Percentiles rank a stretch among this genome's conserved stretches.
Conservation (phyloP, 306 rosid genomes). For the Acacia confusa region DNA sequence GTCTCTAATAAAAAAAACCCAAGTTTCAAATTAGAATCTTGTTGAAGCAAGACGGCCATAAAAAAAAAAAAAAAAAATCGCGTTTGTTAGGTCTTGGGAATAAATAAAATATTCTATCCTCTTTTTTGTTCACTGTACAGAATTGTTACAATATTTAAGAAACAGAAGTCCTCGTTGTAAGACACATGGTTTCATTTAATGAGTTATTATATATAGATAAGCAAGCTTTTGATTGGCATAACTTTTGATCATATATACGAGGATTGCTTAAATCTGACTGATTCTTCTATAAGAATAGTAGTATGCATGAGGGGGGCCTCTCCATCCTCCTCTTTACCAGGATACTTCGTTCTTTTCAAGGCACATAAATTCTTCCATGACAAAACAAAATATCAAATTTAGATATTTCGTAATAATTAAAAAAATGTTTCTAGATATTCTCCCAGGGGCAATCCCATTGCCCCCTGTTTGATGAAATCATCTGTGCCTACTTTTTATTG, state of each 20-base stretch:
- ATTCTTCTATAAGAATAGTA: conserved; percentile 54
- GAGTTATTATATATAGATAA: neutral
- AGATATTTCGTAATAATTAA: neutral
- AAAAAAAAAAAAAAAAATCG: neutral
- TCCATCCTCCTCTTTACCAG: conserved; percentile 18
- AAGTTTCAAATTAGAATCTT: conserved; percentile 9
- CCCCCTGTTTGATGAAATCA: neutral
- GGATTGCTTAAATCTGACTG: conserved; percentile 39
- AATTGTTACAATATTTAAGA: neutral
- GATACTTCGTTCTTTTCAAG: conserved; percentile 47
- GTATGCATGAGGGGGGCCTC: conserved; percentile 15
- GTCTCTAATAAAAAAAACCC: neutral
- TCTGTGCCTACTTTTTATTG: conserved; percentile 11
- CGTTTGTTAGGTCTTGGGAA: neutral
- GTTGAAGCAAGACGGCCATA: conserved; percentile 24
- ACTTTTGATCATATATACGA: conserved; percentile 21
- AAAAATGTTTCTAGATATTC: conserved; percentile 18
- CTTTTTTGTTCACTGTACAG: neutral
- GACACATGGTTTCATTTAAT: conserved; percentile 11
- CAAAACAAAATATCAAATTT: conserved; percentile 30
- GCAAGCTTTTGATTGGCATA: conserved; percentile 29
- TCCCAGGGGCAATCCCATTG: conserved; percentile 3
- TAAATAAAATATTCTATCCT: neutral
- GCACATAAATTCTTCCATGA: conserved; percentile 34
- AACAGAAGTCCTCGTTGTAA: conserved; percentile 20